Evolutionary conservation across 805 yeast species (phyloP).

Genomic region (Lachancea fermentati): DNA sequence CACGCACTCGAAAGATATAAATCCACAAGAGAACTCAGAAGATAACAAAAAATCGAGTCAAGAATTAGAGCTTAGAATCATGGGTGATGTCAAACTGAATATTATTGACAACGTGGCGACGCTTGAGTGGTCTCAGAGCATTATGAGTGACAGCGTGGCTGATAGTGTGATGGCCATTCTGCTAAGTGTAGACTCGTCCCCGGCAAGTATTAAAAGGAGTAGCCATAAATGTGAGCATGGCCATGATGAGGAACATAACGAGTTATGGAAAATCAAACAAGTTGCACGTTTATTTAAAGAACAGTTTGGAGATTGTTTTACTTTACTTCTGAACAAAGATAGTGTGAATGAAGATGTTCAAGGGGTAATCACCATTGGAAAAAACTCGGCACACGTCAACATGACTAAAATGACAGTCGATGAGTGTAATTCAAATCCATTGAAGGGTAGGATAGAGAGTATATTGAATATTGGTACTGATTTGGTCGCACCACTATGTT

Average conservation of each 20-base stretch:
- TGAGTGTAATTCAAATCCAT: slow-evolving; percentile 64
- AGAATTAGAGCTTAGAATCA: slow-evolving; percentile 48
- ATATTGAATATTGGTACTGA: slow-evolving; percentile 72
- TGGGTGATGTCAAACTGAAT: slow-evolving; percentile 56
- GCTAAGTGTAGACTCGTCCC: slow-evolving; percentile 88
- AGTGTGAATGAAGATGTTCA: slow-evolving; percentile 27
- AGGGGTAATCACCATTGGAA: slow-evolving; percentile 71
- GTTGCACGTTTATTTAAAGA: slow-evolving; percentile 62
- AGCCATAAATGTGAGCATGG: slow-evolving; percentile 51
- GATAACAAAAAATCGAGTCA: slow-evolving; percentile 5
- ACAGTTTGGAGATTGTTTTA: slow-evolving; percentile 81
- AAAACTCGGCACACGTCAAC: slow-evolving; percentile 62
- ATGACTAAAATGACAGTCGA: slow-evolving; percentile 59
- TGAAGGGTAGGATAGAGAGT: slow-evolving; percentile 77
- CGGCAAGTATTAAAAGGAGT: slow-evolving; percentile 87
- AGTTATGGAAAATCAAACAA: slow-evolving; percentile 41
- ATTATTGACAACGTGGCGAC: slow-evolving; percentile 47
- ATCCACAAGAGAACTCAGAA: slow-evolving; percentile 3
- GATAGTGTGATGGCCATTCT: slow-evolving; percentile 89
- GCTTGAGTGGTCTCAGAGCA: slow-evolving; percentile 87
- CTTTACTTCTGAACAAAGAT: slow-evolving; percentile 21
- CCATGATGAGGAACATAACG: slow-evolving; percentile 21
- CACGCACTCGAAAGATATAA: slow-evolving; percentile 13
- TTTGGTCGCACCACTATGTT: slow-evolving; percentile 78
- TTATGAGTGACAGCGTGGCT: slow-evolving; percentile 88